These are phyloP conservation scores for Linum usitatissimum DNA, from an alignment of 345 rosid genomes.

Conservation along the genomic window DNA sequence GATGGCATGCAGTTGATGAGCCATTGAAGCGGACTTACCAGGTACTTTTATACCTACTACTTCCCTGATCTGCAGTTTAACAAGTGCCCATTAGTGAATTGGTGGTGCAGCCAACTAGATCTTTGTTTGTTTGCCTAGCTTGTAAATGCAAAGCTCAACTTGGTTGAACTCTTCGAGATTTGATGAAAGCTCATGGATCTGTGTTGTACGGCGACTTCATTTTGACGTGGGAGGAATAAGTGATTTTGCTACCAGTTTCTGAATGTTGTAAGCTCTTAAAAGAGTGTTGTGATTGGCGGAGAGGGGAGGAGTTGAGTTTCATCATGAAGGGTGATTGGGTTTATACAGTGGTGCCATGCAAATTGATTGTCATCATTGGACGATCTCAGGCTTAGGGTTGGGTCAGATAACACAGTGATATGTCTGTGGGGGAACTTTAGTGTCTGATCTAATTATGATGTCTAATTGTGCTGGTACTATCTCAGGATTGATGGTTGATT, in stretches of 20 bases:
- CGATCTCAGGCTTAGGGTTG: too few species aligned
- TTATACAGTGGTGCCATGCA: too few species aligned
- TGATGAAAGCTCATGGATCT: not conserved
- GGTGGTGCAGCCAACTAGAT: not conserved
- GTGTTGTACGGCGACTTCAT: not conserved
- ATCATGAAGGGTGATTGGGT: not conserved
- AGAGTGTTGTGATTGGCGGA: not conserved
- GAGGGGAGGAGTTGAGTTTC: not conserved
- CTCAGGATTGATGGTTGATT: too few species aligned
- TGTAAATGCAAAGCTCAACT: not conserved
- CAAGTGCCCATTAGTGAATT: constrained; percentile 3
- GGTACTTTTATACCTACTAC: constrained; percentile 27
- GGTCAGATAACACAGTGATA: too few species aligned
- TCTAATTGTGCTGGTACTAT: not conserved
- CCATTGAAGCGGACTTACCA: constrained; percentile 40
- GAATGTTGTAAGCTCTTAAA: not conserved
- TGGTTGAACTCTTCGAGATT: not conserved
- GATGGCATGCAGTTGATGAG: constrained; percentile 44
- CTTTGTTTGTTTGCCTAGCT: not conserved
- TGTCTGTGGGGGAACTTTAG: too few species aligned
- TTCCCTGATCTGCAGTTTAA: constrained; percentile 14
- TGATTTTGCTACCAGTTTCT: not conserved
- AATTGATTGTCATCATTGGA: too few species aligned
- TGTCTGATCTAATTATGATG: not conserved
- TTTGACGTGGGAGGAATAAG: not conserved